These are phyloP conservation scores for Calonectria ilicicola DNA, from an alignment of 2,329 filamentous ascomycete genomes.

Conservation along the genomic window DNA sequence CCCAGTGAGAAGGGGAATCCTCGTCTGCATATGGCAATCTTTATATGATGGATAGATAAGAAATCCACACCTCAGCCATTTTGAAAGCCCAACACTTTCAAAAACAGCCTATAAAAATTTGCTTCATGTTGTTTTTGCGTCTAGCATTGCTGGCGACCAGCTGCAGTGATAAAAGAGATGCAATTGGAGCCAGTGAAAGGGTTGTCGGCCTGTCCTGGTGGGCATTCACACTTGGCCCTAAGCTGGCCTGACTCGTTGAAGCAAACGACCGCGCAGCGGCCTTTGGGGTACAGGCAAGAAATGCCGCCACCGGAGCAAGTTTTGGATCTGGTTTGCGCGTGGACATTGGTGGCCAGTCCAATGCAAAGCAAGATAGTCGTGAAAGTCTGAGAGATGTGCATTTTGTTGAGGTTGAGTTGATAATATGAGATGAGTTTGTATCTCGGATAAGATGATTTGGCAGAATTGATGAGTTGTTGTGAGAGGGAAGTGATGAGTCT, in stretches of 20 bases:
- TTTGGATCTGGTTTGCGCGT: not conserved
- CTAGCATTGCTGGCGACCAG: not conserved
- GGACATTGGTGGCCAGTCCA: not conserved
- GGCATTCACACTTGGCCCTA: not conserved
- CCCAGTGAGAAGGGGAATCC: too few species aligned
- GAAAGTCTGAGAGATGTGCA: not conserved
- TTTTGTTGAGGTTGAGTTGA: not conserved
- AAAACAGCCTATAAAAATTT: too few species aligned
- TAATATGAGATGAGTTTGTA: not conserved
- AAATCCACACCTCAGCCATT: too few species aligned
- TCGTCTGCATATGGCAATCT: too few species aligned
- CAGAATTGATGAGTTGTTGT: not conserved
- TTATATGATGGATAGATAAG: too few species aligned
- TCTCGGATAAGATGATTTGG: not conserved
- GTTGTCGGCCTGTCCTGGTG: not conserved
- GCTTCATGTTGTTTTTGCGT: too few species aligned
- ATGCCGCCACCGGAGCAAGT: not conserved
- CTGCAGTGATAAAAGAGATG: not conserved
- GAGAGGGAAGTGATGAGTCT: not conserved
- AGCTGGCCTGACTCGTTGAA: not conserved
- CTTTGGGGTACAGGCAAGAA: not conserved
- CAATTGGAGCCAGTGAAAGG: not conserved
- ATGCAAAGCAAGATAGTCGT: not conserved
- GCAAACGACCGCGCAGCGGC: not conserved
- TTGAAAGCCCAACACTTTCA: too few species aligned